Conservation (phyloP, 257 asterid genomes). For the Cynanchum wilfordii region DNA sequence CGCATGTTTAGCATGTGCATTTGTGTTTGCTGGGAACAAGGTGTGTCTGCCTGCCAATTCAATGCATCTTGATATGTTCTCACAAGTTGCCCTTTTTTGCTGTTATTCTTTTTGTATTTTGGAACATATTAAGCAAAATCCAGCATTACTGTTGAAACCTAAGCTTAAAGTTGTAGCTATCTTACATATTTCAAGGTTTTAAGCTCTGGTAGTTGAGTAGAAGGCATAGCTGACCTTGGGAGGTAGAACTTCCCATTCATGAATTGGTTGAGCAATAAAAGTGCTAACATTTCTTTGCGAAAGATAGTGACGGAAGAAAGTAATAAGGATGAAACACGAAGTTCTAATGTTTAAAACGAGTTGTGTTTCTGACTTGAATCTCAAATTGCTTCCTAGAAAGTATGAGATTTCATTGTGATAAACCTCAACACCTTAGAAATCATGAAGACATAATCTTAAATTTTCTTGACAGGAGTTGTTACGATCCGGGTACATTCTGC, state of each 20-base stretch:
- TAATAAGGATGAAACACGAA: background rate
- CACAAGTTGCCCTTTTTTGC: background rate
- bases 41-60: constrained; percentile 7
- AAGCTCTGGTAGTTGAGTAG: constrained; percentile 7
- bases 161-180: constrained; percentile 15
- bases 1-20: background rate
- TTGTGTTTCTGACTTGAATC: background rate
- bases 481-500: background rate
- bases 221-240: background rate
- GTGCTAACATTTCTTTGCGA: background rate
- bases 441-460: background rate
- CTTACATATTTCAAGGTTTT: background rate
- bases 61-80: background rate
- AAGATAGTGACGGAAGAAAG: background rate
- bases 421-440: background rate
- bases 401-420: background rate
- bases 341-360: background rate
- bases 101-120: constrained; percentile 6
- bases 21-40: constrained; percentile 1
- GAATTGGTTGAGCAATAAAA: constrained; percentile 10
- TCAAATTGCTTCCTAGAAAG: background rate
- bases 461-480: background rate
- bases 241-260: background rate
- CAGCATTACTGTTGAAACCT: constrained; percentile 6
- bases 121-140: constrained; percentile 4